Evolutionary conservation across 192 early-diverging fungal species (phyloP).

Genomic region (Cladochytrium replicatum): DNA sequence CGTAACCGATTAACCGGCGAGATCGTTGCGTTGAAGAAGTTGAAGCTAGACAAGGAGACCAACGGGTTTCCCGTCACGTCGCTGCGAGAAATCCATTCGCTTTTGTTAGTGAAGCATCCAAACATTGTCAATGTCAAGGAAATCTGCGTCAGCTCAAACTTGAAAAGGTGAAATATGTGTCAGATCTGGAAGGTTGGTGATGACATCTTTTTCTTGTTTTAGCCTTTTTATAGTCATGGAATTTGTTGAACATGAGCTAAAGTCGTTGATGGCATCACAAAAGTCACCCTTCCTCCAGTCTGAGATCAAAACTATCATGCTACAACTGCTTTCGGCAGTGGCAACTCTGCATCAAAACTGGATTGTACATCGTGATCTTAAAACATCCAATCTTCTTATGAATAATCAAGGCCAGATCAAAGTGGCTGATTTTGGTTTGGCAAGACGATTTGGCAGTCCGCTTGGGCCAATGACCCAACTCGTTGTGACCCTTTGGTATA

Average conservation of each 20-base stretch:
- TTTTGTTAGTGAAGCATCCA: conserved; percentile 56
- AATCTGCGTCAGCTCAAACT: conserved; percentile 63
- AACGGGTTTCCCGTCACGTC: conserved; percentile 76
- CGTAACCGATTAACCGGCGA: conserved; percentile 68
- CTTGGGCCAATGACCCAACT: conserved; percentile 42
- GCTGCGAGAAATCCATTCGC: conserved; percentile 66
- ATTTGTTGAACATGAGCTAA: conserved; percentile 91
- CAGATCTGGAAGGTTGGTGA: conserved; percentile 7
- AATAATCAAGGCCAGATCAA: conserved; percentile 68
- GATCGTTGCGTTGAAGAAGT: conserved; percentile 65
- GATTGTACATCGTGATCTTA: conserved; percentile 50
- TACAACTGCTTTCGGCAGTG: conserved; percentile 39
- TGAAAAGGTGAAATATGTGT: conserved; percentile 27
- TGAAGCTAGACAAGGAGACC: conserved; percentile 65
- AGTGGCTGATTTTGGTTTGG: conserved; percentile 49
- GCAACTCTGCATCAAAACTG: conserved; percentile 42
- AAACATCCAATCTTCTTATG: conserved; percentile 43
- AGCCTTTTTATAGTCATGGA: conserved; percentile 96
- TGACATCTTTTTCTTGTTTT: background rate
- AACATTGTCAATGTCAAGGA: conserved; percentile 75
- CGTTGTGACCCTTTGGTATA: conserved; percentile 95
- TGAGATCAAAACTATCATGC: conserved; percentile 55
- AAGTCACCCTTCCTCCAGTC: conserved; percentile 65
- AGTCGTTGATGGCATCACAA: conserved; percentile 82
- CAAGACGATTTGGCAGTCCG: conserved; percentile 41